These are phyloP conservation scores for Arctium minus DNA, from an alignment of 129 eudicot species.

Conservation along the genomic window DNA sequence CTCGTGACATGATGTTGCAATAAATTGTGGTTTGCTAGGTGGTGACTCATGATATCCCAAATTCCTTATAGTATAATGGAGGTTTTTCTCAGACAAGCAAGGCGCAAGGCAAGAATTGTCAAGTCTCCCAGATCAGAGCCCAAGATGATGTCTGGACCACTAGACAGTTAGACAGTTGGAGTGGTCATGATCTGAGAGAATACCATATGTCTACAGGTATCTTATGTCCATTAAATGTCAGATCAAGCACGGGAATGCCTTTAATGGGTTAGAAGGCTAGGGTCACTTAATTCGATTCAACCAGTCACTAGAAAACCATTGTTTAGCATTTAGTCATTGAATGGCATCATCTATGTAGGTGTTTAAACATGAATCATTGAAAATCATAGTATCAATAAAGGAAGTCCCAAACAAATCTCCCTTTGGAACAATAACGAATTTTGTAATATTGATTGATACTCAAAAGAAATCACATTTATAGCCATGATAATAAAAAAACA, in stretches of 20 bases:
- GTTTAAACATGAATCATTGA: conserved; percentile 3
- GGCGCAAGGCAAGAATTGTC: no score
- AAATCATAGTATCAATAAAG: conserved; percentile 14
- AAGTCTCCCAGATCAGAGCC: background rate
- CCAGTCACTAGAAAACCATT: background rate
- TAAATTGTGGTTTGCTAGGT: no score
- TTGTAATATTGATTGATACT: background rate
- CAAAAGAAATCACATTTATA: conserved; percentile 11
- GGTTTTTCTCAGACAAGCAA: no score
- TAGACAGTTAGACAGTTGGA: background rate
- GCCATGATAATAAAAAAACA: conserved; percentile 1
- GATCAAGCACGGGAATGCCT: background rate
- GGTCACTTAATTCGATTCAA: background rate
- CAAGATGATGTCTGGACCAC: background rate
- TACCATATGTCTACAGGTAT: background rate
- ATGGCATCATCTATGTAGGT: background rate
- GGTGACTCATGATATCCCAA: no score
- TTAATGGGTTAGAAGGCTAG: background rate
- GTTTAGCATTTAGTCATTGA: background rate
- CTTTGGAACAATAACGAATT: conserved; percentile 8
- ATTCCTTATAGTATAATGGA: no score
- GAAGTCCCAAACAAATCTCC: background rate
- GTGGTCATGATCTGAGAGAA: background rate
- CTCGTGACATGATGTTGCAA: no score
- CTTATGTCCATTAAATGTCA: background rate